phyloP scores from a whole-genome alignment of 2,329 filamentous ascomycete species.

The Calonectria montana region DNA sequence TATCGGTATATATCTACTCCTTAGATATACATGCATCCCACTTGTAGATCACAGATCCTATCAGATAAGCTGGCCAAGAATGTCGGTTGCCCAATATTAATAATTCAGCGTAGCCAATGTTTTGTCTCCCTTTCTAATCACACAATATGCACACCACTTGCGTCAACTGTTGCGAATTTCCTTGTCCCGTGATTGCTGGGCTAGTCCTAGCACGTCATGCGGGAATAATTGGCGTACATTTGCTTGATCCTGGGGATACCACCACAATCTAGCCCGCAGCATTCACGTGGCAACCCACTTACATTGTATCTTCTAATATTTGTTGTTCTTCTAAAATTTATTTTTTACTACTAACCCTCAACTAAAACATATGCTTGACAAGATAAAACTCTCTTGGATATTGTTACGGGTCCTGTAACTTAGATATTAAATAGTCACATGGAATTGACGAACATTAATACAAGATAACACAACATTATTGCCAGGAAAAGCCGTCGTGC shows the following conservation, averaged over 20 bases:
- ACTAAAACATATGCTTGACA: too few relatives aligned
- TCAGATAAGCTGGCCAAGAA: background rate
- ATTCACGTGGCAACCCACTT: too few relatives aligned
- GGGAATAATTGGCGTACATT: slow-evolving; percentile 1
- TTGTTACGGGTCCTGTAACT: too few relatives aligned
- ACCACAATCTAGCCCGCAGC: too few relatives aligned
- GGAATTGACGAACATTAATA: too few relatives aligned
- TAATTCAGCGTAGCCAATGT: slow-evolving; percentile 3
- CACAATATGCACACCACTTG: slow-evolving; percentile 7
- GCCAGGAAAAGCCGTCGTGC: too few relatives aligned
- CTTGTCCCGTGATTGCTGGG: slow-evolving; percentile 6
- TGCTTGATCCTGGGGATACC: background rate
- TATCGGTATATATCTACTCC: background rate
- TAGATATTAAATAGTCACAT: too few relatives aligned
- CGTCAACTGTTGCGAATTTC: slow-evolving; percentile 16
- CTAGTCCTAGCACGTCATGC: slow-evolving; percentile 5
- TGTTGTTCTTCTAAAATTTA: too few relatives aligned
- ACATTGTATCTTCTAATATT: too few relatives aligned
- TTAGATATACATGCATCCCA: background rate
- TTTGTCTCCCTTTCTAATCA: background rate
- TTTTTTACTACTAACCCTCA: too few relatives aligned
- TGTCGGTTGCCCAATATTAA: background rate
- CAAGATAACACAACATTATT: too few relatives aligned
- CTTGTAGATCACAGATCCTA: background rate
- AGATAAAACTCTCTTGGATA: too few relatives aligned